Evolutionary conservation across 2,329 filamentous ascomycete genomes (phyloP).

Genomic region (Penicillium oxalicum): DNA sequence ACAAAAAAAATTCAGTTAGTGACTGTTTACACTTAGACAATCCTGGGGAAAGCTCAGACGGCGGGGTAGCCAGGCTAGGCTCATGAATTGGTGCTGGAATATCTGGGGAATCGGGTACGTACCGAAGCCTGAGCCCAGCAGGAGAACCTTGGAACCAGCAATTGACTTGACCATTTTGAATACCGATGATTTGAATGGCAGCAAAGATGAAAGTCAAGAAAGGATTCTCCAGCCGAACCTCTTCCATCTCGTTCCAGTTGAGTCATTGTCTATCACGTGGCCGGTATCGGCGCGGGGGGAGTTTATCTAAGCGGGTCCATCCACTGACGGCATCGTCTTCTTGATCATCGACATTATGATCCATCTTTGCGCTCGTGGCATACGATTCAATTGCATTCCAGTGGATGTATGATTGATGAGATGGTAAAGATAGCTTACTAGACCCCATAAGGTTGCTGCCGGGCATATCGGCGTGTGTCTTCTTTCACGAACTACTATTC

Average conservation of each 20-base stretch:
- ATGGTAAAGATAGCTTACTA: too few species aligned
- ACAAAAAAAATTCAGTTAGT: slow-evolving; percentile 2
- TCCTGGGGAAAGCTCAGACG: slow-evolving; percentile 4
- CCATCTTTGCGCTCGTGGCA: too few species aligned
- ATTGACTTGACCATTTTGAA: slow-evolving; percentile 33
- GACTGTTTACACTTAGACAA: slow-evolving; percentile 1
- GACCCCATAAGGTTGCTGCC: too few species aligned
- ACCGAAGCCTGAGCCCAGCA: slow-evolving; percentile 37
- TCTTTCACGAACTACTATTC: too few species aligned
- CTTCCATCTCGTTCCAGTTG: slow-evolving; percentile 12
- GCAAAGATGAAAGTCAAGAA: slow-evolving; percentile 10
- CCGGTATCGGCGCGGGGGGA: slow-evolving; percentile 23
- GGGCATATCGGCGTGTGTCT: too few species aligned
- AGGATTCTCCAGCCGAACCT: neutral
- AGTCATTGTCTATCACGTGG: slow-evolving; percentile 24
- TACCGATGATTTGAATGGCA: slow-evolving; percentile 12
- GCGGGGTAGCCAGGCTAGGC: slow-evolving; percentile 15
- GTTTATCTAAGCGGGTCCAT: slow-evolving; percentile 7
- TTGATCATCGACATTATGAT: too few species aligned
- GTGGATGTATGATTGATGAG: too few species aligned
- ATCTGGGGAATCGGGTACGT: slow-evolving; percentile 7
- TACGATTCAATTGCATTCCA: too few species aligned
- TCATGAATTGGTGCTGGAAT: too few species aligned
- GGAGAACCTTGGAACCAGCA: slow-evolving; percentile 36
- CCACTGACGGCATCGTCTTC: too few species aligned